Conservation (phyloP, 176 grass and related monocot species). For the Thinopyrum elongatum region DNA sequence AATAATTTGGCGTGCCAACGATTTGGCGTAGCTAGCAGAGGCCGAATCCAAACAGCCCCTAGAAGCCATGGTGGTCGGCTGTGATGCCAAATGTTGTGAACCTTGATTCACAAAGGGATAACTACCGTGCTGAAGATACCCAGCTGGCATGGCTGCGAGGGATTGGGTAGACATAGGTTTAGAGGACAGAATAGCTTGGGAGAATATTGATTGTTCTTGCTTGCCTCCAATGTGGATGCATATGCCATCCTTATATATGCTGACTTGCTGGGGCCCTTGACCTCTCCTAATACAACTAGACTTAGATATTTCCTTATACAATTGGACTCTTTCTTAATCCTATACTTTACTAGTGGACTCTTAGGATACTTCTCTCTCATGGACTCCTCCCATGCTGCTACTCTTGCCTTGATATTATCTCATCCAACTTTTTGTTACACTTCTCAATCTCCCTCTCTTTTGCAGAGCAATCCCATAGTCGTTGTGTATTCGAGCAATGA, state of each 20-base stretch:
- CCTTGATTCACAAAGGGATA: not conserved
- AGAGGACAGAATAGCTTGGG: not conserved
- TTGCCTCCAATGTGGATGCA: not conserved
- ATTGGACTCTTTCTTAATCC: not conserved
- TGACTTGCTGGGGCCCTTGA: not conserved
- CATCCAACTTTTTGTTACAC: slow-evolving; percentile 3
- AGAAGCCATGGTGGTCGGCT: not conserved
- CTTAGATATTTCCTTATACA: not conserved
- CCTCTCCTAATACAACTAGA: not conserved
- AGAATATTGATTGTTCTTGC: not conserved
- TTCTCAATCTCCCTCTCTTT: slow-evolving; percentile 23
- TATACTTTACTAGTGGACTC: not conserved
- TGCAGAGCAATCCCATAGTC: slow-evolving; percentile 79
- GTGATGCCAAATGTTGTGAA: not conserved
- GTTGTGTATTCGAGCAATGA: slow-evolving; percentile 66
- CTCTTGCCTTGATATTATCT: not conserved
- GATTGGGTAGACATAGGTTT: not conserved
- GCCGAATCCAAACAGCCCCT: too few relatives aligned
- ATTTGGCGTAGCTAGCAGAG: too few relatives aligned
- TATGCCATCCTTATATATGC: not conserved
- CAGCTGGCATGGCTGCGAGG: not conserved
- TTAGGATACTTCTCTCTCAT: not conserved
- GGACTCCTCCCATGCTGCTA: not conserved
- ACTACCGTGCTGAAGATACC: not conserved
- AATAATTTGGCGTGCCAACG: too few relatives aligned